Conservation (phyloP, 192 early-diverging fungal species). For the Lunasporangiospora selenospora region DNA sequence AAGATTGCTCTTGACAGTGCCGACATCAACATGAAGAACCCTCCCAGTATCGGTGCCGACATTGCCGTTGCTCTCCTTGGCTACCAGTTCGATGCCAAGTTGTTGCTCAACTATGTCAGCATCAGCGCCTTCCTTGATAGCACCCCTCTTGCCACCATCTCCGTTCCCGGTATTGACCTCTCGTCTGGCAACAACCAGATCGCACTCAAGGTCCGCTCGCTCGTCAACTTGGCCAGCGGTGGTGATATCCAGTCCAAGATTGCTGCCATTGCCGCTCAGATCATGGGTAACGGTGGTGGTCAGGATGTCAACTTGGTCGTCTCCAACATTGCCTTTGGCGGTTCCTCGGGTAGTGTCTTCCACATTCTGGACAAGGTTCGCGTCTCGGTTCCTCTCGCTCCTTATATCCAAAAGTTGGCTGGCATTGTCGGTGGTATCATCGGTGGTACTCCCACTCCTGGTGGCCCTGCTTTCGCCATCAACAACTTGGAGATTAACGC, state of each 20-base stretch:
- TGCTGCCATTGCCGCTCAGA: conserved; percentile 39
- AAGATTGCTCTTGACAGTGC: conserved; percentile 23
- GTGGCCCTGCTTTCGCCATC: conserved; percentile 21
- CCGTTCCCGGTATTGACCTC: conserved; percentile 31
- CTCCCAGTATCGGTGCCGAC: conserved; percentile 43
- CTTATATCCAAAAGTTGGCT: conserved; percentile 32
- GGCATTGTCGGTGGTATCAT: conserved; percentile 10
- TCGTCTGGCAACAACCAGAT: conserved; percentile 37
- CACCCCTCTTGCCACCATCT: conserved; percentile 31
- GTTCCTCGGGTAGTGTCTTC: conserved; percentile 16
- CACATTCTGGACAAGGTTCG: conserved; percentile 33
- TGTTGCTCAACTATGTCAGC: conserved; percentile 44
- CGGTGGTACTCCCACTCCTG: conserved; percentile 5
- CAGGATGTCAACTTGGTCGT: conserved; percentile 41
- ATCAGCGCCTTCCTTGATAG: conserved; percentile 41
- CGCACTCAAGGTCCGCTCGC: conserved; percentile 16
- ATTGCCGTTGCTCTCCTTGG: conserved; percentile 29
- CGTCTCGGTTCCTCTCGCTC: conserved; percentile 32
- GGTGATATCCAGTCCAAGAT: conserved; percentile 34
- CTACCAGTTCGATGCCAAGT: conserved; percentile 34
- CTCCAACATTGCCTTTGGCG: conserved; percentile 45
- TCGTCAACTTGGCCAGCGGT: conserved; percentile 27
- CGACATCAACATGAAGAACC: conserved; percentile 42
- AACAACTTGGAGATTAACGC: conserved; percentile 31
- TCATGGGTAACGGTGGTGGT: conserved; percentile 26